A percentile compares a stretch with the other conserved stretches of the same genome.
These are phyloP conservation scores for Tulasnella sp. DNA, from an alignment of 768 basidiomycete species.

Conservation along the genomic window DNA sequence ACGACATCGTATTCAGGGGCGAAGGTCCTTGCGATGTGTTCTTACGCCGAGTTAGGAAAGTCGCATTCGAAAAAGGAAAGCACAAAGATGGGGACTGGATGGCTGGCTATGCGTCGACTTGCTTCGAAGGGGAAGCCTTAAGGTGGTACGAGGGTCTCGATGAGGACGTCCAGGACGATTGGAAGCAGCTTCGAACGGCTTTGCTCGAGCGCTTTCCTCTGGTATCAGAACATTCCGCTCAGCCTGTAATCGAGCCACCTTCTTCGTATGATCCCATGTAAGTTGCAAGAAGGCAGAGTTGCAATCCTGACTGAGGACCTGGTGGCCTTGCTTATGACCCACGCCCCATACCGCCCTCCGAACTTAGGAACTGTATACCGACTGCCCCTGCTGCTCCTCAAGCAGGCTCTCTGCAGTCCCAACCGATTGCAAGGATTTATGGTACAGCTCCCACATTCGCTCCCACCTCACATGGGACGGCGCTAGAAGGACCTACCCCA, in stretches of 20 bases:
- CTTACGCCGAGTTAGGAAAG: background rate
- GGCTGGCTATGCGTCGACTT: background rate
- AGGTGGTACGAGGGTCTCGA: background rate
- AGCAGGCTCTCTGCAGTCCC: background rate
- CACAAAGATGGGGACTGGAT: background rate
- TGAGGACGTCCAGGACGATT: slow-evolving; percentile 1
- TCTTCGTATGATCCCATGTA: background rate
- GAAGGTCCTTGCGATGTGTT: background rate
- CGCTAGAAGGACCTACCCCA: background rate
- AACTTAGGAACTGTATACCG: background rate
- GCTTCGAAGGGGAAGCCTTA: slow-evolving; percentile 5
- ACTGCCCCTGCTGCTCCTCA: background rate
- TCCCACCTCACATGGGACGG: background rate
- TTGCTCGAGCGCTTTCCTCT: background rate
- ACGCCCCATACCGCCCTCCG: background rate
- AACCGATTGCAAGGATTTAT: background rate
- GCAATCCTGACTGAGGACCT: background rate
- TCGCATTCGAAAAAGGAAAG: background rate
- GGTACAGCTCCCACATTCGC: background rate
- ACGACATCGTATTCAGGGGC: background rate
- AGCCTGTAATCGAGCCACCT: background rate
- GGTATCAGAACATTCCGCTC: background rate
- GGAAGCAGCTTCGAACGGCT: background rate
- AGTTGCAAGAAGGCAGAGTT: background rate
- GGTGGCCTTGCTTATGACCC: background rate